Evolutionary conservation across 768 basidiomycete genomes (phyloP).

Genomic region (Cubamyces sp.): DNA sequence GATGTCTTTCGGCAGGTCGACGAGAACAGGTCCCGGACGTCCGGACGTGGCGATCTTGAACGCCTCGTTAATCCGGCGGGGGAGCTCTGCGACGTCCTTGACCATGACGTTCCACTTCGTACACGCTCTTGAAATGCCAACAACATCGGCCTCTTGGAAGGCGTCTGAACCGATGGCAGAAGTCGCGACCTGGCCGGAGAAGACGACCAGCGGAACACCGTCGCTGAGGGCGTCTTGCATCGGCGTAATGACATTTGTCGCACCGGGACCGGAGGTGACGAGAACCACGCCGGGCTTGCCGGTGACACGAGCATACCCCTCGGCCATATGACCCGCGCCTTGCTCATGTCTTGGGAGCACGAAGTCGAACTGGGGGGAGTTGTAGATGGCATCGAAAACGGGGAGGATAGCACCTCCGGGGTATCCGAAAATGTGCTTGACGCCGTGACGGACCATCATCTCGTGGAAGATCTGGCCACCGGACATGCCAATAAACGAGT

Average conservation of each 20-base stretch:
- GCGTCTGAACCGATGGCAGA: conserved; percentile 99
- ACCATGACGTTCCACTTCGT: conserved; percentile 99
- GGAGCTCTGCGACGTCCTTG: conserved; percentile 93
- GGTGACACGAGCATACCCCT: conserved; percentile 96
- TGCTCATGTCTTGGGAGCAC: conserved; percentile 97
- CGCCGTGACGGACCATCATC: conserved; percentile 97
- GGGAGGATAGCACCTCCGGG: conserved; percentile 98
- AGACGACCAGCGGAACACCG: conserved; percentile 93
- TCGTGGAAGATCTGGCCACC: conserved; percentile 99
- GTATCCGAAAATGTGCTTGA: conserved; percentile 97
- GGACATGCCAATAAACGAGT: conserved; percentile 90
- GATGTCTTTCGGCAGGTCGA: conserved; percentile 98
- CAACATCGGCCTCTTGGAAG: conserved; percentile 97
- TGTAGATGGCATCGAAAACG: conserved; percentile 99
- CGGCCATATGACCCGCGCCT: conserved; percentile 98
- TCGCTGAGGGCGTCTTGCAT: conserved; percentile 98
- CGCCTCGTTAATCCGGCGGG: conserved; percentile 95
- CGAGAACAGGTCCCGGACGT: conserved; percentile 95
- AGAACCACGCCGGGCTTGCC: conserved; percentile 98
- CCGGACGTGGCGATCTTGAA: conserved; percentile 99
- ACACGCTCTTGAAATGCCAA: conserved; percentile 95
- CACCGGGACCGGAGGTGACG: conserved; percentile 97
- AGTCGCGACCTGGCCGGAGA: conserved; percentile 98
- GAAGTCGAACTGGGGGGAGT: conserved; percentile 93
- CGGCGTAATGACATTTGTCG: conserved; percentile 96